These are phyloP conservation scores for Penicillium argentinense DNA, from an alignment of 495 filamentous ascomycete genomes.

Conservation along the genomic window DNA sequence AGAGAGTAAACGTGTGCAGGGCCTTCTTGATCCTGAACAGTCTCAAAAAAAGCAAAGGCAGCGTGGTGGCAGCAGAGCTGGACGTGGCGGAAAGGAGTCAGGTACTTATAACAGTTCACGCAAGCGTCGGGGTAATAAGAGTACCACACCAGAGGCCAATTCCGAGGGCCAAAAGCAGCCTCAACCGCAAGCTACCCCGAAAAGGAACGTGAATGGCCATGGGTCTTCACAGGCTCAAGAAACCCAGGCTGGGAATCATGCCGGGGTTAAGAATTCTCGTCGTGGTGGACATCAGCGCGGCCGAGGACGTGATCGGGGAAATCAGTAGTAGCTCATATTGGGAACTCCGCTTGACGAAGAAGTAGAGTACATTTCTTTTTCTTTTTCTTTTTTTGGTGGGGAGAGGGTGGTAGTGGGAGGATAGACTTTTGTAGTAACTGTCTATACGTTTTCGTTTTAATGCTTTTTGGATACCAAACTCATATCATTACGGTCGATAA, in stretches of 20 bases:
- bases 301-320: slow-evolving; percentile 12
- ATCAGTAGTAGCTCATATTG: no score
- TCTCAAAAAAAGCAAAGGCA: slow-evolving; percentile 12
- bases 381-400: background rate
- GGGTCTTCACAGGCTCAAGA: slow-evolving; percentile 5
- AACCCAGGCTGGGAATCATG: slow-evolving; percentile 1
- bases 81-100: slow-evolving; percentile 24
- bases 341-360: no score
- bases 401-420: no score
- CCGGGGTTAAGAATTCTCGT: slow-evolving; percentile 11
- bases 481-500: no score
- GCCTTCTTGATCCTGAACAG: slow-evolving; percentile 58
- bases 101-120: slow-evolving; percentile 16
- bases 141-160: slow-evolving; percentile 1
- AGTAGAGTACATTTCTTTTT: background rate
- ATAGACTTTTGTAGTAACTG: no score
- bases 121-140: slow-evolving; percentile 33
- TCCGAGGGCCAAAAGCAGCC: slow-evolving; percentile 7
- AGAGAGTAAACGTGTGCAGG: slow-evolving; percentile 71
- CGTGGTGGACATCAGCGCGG: slow-evolving; percentile 22
- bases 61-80: slow-evolving; percentile 21
- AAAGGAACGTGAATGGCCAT: slow-evolving; percentile 13
- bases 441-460: no score
- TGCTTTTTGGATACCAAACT: no score
- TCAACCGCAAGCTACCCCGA: slow-evolving; percentile 4